Evolutionary conservation across 768 basidiomycete species (phyloP), one percentile per base, ranked within the genome.

Genomic region (Lentinus tigrinus): DNA sequence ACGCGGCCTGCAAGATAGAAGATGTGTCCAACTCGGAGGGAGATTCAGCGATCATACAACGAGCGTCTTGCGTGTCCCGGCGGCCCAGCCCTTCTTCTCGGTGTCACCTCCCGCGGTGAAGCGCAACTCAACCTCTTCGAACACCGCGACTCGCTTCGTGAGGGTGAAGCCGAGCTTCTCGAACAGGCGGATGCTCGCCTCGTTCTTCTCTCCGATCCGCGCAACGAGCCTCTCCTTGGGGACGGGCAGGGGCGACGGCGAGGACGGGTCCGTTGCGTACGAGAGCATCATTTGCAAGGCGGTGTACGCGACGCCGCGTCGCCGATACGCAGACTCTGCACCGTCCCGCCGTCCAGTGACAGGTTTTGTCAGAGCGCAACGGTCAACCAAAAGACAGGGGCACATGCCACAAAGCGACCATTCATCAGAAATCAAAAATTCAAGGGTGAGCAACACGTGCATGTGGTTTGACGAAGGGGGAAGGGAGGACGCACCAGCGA

Each of bases 71-170:
- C 31, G 31, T 7, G 7, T 31, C 31, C 31, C 31, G 7, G 31
- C 31, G 31, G 31, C 11, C 31, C 31, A 31, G 31, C 7, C 11
- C 31, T 31, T 31, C 31, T 31, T n/a, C n/a, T n/a, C n/a, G n/a
- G n/a, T n/a, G n/a, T n/a, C 39, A 16, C 14, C 39, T 3, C 39
- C 39, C 39, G 39, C 39, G 39, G 16, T 19, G 57, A 66, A 71
- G 26, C 89, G 81, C 84, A 97, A 81, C 74, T 96, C 94, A 16
- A 92, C 81, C 72, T 98, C 93, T 36, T 81, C 76, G 63, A 95
- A 98, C 10, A 91, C 87, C 49, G 85, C 80, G 16, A 88, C 85
- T 11, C 75, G 72, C 67, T 88, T 89, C 10, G 82, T 84, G 36
- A 88, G 73, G 17, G 67, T 69, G 65, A 97, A 97, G 0, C 91